These are phyloP conservation scores for Cyclocybe aegerita DNA, from an alignment of 768 basidiomycete species.

Conservation along the genomic window DNA sequence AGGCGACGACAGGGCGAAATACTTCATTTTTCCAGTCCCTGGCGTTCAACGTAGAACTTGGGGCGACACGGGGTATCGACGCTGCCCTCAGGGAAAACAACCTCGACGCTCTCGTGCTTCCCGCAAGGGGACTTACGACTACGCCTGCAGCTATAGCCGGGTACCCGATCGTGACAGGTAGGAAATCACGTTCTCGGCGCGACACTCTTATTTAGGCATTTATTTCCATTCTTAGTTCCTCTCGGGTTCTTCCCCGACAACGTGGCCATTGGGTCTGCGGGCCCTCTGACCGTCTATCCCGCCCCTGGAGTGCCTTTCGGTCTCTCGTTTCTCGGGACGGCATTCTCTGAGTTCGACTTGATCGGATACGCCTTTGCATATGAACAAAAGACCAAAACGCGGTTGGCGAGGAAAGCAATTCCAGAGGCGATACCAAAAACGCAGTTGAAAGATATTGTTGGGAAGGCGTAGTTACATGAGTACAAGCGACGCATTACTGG, in stretches of 20 bases:
- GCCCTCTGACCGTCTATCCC: slow-evolving; percentile 44
- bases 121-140: slow-evolving; percentile 39
- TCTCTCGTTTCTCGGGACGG: slow-evolving; percentile 59
- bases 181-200: slow-evolving; percentile 21
- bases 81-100: slow-evolving; percentile 43
- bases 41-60: slow-evolving; percentile 43
- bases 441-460: slow-evolving; percentile 38
- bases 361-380: slow-evolving; percentile 63
- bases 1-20: slow-evolving; percentile 41
- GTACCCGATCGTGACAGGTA: slow-evolving; percentile 66
- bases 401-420: slow-evolving; percentile 48
- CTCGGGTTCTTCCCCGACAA: slow-evolving; percentile 57
- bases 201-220: not conserved
- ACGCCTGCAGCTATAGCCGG: slow-evolving; percentile 56
- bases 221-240: slow-evolving; percentile 40
- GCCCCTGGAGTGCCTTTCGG: slow-evolving; percentile 63
- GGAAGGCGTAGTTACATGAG: slow-evolving; percentile 8
- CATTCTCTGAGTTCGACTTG: slow-evolving; percentile 58
- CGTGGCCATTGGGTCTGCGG: slow-evolving; percentile 36
- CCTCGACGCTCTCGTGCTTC: slow-evolving; percentile 54
- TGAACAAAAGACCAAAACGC: slow-evolving; percentile 59
- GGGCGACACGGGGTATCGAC: slow-evolving; percentile 54
- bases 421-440: slow-evolving; percentile 56
- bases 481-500: not conserved
- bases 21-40: slow-evolving; percentile 44